Evolutionary conservation across 2,329 filamentous ascomycete species (phyloP).

Genomic region (Pseudocercospora pini-densiflorae): DNA sequence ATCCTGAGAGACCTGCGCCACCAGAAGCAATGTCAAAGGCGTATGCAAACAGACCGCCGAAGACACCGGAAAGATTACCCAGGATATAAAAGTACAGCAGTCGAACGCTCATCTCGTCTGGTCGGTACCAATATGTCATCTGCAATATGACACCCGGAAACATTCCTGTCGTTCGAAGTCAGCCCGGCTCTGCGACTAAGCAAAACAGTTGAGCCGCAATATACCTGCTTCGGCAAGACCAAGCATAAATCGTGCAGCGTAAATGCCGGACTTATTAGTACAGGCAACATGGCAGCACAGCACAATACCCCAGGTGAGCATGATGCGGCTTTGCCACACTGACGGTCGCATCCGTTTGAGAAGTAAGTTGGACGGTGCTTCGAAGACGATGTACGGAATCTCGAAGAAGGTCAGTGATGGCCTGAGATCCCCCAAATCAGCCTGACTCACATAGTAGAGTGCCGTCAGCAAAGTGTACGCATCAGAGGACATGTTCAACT

Average conservation of each 20-base stretch:
- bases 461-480: background rate
- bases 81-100: slow-evolving; percentile 15
- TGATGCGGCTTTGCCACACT: background rate
- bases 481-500: background rate
- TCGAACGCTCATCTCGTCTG: slow-evolving; percentile 8
- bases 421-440: no score
- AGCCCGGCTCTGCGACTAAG: background rate
- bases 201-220: background rate
- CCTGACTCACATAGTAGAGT: background rate
- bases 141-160: slow-evolving; percentile 1
- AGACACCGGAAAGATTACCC: slow-evolving; percentile 1
- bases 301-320: background rate
- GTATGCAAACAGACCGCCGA: background rate
- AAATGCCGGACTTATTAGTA: background rate
- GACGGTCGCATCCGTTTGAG: background rate
- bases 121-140: slow-evolving; percentile 14
- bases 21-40: background rate
- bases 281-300: background rate
- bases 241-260: background rate
- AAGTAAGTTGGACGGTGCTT: background rate
- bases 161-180: background rate
- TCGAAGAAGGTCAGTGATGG: background rate
- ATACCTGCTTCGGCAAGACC: background rate
- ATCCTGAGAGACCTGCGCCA: background rate
- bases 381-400: background rate